Percentiles rank a stretch among this genome's conserved stretches.
Evolutionary conservation across 352 stramenopile species (phyloP).

Genomic region (Detonula confervacea): DNA sequence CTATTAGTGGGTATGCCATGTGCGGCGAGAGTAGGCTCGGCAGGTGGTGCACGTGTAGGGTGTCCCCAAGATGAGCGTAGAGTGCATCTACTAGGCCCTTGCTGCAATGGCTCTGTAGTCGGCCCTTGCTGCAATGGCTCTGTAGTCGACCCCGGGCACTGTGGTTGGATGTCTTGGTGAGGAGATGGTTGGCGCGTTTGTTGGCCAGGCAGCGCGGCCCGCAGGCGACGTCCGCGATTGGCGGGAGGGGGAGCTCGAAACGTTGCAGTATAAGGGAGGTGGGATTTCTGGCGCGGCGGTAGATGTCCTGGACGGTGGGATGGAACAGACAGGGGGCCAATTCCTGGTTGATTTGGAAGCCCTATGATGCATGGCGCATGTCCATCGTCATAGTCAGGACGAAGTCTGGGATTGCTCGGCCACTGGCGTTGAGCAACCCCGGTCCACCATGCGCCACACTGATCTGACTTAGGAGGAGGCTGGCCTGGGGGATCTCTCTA

Average conservation of each 20-base stretch:
- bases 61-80: not conserved
- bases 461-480: not conserved
- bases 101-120: not conserved
- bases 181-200: conserved; percentile 10
- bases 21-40: conserved; percentile 21
- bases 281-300: not conserved
- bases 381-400: conserved; percentile 33
- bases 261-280: conserved; percentile 14
- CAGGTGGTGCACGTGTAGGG: not conserved
- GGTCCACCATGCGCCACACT: not conserved
- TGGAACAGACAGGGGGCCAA: not conserved
- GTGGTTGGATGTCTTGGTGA: not conserved
- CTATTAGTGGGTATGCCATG: conserved; percentile 37
- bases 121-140: not conserved
- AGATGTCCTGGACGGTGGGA: conserved; percentile 7
- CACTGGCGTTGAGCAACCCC: not conserved
- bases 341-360: conserved; percentile 9
- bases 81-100: not conserved
- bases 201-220: not conserved
- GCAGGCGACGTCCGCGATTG: conserved; percentile 6
- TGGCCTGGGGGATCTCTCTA: not conserved
- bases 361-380: not conserved
- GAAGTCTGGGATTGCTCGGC: conserved; percentile 37
- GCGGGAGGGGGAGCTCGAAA: conserved; percentile 7
- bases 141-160: conserved; percentile 10